A percentile compares a stretch with the other conserved stretches of the same genome.
Conservation (phyloP, 2,329 filamentous ascomycete species). For the Karstenula rhodostoma region DNA sequence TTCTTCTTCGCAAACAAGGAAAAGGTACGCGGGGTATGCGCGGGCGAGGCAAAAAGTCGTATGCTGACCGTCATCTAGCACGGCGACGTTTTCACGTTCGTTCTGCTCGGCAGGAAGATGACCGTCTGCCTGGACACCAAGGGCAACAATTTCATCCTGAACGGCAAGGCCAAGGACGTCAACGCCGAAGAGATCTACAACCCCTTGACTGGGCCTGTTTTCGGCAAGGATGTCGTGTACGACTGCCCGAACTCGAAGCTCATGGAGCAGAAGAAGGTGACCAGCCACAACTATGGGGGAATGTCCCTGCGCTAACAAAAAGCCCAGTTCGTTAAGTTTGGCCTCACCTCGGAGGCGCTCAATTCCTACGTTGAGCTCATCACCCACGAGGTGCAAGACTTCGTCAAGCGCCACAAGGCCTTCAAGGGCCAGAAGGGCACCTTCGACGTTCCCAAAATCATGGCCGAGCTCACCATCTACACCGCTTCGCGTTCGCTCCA, state of each 20-base stretch:
- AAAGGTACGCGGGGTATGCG: constrained; percentile 65
- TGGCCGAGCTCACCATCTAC: constrained; percentile 90
- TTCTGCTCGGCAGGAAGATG: constrained; percentile 87
- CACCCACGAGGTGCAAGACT: constrained; percentile 75
- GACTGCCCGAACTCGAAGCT: constrained; percentile 90
- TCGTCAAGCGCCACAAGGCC: constrained; percentile 70
- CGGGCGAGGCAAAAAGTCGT: constrained; percentile 10
- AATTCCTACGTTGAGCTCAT: constrained; percentile 82
- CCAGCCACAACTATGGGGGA: constrained; percentile 15
- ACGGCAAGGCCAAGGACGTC: constrained; percentile 88
- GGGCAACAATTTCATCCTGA: constrained; percentile 91
- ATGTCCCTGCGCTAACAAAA: constrained; percentile 17
- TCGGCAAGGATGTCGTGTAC: constrained; percentile 87
- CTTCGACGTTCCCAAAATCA: constrained; percentile 75
- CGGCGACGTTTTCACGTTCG: constrained; percentile 88
- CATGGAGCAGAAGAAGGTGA: constrained; percentile 95
- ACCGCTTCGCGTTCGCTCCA: constrained; percentile 87
- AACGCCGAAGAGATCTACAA: constrained; percentile 91
- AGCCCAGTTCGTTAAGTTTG: constrained; percentile 78
- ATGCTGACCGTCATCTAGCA: constrained; percentile 62
- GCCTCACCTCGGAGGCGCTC: constrained; percentile 78
- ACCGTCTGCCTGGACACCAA: constrained; percentile 83
- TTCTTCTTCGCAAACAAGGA: constrained; percentile 79
- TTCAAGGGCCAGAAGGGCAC: constrained; percentile 75
- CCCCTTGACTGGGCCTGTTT: constrained; percentile 74